Evolutionary conservation across 2,329 filamentous ascomycete genomes (phyloP), one percentile per base, ranked within the genome.

Genomic region (Ascochyta viciae-villosae): DNA sequence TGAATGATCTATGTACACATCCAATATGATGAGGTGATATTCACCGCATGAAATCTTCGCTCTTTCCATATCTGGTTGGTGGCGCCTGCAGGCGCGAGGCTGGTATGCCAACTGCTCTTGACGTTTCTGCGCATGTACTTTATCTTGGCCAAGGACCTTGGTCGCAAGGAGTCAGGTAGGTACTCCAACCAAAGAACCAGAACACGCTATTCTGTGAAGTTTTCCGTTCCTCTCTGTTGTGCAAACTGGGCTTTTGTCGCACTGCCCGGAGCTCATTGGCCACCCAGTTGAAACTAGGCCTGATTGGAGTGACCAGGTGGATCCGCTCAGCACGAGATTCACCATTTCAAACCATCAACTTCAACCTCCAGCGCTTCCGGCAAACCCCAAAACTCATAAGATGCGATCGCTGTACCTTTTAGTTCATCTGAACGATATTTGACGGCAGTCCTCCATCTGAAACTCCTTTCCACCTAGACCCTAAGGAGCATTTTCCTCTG

Each of bases 401-500:
- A 15, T 41, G 23, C 41, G 19, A 50, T 19, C 15, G 33, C 40
- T 16, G 15, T 13, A 15, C 16, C n/a, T 19, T 12, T n/a, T 9
- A 23, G 43, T 16, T n/a, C 38, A 41, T 47, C 42, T 57, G 45
- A 46, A 43, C 13, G 12, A 19, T 38, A 49, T 34, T 40, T 54
- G 12, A 39, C 27, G 33, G 26, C 43, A 29, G 23, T 48, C 19
- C 42, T 46, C 55, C 27, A 45, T 58, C 38, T 40, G 13, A 23
- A 43, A 16, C 44, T 53, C 23, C 34, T 57, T 41, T 55, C 44
- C 58, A 48, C 47, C 61, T 57, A 62, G 61, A 60, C 56, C 65
- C 47, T 64, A 57, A 50, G 60, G 68, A 73, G 65, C 66, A 73
- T 70, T 72, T 63, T 60, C 65, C 24, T 66, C 63, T 65, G 65